Base-by-base conservation (phyloP, 768 basidiomycete genomes). In the Amanita exitialis region DNA sequence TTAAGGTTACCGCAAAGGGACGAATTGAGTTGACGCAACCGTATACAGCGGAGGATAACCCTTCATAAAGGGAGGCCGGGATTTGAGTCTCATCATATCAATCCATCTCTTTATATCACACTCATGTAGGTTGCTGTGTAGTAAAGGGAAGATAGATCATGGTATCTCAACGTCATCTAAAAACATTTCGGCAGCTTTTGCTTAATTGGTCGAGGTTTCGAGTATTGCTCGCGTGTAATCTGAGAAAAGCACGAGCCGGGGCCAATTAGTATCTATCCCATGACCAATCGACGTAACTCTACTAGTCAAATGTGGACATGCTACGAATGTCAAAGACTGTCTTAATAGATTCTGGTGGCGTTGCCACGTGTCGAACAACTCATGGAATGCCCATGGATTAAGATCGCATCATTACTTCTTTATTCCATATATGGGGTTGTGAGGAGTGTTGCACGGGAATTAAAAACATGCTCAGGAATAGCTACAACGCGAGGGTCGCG, bases 11-110 rank as follows among this genome's bases (percentile, higher is more conserved):
- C 62, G 64, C 47, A 59, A 63, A 47, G 67, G 59, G 39, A 56
- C 61, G 47, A 59, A 68, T 44, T 76, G 75, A 75, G 75, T 77
- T 25, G 75, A 78, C 53, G 71, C 69, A 12, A 61, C 61, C 47
- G n/a, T 51, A 36, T 75, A 70, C 52, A 77, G 74, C 58, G 75
- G 67, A 23, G 20, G 36, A 30, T 23, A 23, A 25, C 32, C 44
- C 38, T 23, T n/a, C 38, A 28, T 39, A 18, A 18, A 30, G 30
- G 30, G 30, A 30, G n/a, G n/a, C 30, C 30, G 30, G 30, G 30
- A 30, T 30, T 30, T 12, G 30, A 30, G 30, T 30, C 30, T 30
- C 30, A 30, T 30, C 27, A 8, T 9, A 28, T 28, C 27, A 9
- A 30, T 30, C 5, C 30, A 28, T 28, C 21, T 39, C 21, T 39